Percentiles rank a stretch among this genome's conserved stretches.
These are phyloP conservation scores for Cryoendolithus antarcticus DNA, from an alignment of 2,329 filamentous ascomycete genomes.

Conservation along the genomic window DNA sequence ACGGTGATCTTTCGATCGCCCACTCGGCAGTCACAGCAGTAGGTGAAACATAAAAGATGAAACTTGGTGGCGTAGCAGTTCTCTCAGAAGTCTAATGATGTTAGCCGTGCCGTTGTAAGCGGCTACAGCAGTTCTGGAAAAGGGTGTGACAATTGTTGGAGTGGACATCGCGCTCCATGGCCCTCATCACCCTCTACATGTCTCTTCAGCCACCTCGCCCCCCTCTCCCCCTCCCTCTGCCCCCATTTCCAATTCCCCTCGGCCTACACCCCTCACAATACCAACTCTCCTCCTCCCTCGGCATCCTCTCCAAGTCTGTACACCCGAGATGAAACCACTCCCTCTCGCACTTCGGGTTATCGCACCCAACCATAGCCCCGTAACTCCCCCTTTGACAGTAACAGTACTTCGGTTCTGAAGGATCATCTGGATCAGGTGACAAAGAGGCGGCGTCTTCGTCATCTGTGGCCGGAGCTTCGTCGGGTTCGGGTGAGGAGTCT, in stretches of 20 bases:
- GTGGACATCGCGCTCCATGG: too few species aligned
- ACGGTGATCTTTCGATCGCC: too few species aligned
- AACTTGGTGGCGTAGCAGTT: too few species aligned
- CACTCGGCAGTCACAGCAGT: too few species aligned
- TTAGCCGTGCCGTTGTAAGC: too few species aligned
- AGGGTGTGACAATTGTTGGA: too few species aligned
- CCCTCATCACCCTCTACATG: too few species aligned
- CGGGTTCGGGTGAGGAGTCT: background rate
- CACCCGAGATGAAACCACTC: slow-evolving; percentile 59
- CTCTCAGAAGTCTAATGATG: too few species aligned
- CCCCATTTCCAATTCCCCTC: slow-evolving; percentile 1
- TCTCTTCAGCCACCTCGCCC: slow-evolving; percentile 2
- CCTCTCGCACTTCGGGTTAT: slow-evolving; percentile 50
- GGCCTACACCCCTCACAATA: slow-evolving; percentile 40
- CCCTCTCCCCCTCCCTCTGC: slow-evolving; percentile 1
- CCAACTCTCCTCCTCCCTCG: slow-evolving; percentile 41
- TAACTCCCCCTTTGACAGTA: slow-evolving; percentile 54
- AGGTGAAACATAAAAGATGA: too few species aligned
- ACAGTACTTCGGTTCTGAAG: slow-evolving; percentile 49
- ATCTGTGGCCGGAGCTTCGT: slow-evolving; percentile 3
- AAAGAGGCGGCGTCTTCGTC: too few species aligned
- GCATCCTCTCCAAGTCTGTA: slow-evolving; percentile 48
- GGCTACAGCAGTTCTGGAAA: too few species aligned
- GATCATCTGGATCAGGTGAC: slow-evolving; percentile 35
- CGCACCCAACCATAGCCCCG: slow-evolving; percentile 56